phyloP scores from a whole-genome alignment of 306 rosid species.

The Acacia confusa region DNA sequence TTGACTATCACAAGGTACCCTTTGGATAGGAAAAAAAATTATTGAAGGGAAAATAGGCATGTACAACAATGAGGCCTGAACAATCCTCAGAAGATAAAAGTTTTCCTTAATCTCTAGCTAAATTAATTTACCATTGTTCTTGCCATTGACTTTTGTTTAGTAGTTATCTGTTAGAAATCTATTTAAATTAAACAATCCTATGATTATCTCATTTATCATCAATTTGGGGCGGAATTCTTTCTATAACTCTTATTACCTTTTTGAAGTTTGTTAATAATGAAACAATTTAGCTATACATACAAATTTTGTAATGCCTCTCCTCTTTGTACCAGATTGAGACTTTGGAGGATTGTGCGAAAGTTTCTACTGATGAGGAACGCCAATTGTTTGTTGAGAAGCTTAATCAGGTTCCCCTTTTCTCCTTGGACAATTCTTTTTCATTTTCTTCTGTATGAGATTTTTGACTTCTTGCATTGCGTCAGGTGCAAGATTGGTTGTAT shows the following conservation, averaged over 20 bases:
- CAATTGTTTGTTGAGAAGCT: constrained; percentile 78
- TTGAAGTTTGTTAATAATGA: constrained; percentile 5
- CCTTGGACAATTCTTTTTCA: constrained; percentile 8
- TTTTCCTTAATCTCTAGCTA: neutral
- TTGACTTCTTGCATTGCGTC: constrained; percentile 34
- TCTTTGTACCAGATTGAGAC: constrained; percentile 75
- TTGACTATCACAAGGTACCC: neutral
- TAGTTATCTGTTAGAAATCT: neutral
- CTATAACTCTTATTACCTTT: neutral
- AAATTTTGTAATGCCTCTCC: constrained; percentile 1
- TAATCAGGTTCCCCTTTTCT: constrained; percentile 66
- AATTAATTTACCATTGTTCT: neutral
- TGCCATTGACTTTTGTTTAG: neutral
- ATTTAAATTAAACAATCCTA: too few relatives aligned
- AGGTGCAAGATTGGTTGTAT: constrained; percentile 98
- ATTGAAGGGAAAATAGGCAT: constrained; percentile 11
- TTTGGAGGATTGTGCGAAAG: constrained; percentile 59
- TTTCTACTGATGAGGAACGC: constrained; percentile 78
- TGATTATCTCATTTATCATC: neutral
- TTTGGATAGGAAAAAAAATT: neutral
- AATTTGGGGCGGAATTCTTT: constrained; percentile 9
- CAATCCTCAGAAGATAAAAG: neutral
- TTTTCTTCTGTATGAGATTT: neutral
- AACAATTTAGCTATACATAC: constrained; percentile 21
- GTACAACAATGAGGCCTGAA: constrained; percentile 3